Conservation (phyloP, 345 rosid genomes). For the Lepidium africanum region DNA sequence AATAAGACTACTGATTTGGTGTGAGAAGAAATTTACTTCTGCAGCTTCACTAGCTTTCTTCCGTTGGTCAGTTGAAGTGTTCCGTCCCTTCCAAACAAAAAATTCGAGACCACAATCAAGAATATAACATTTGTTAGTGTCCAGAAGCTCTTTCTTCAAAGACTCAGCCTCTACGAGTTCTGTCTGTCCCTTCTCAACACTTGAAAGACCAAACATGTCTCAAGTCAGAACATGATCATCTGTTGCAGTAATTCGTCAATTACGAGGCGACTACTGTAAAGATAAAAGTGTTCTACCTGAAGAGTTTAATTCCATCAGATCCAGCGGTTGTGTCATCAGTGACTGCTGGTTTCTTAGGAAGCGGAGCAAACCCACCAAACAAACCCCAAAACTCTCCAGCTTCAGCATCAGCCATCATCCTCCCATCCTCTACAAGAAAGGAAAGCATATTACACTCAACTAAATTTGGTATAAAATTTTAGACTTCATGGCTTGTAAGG, state of each 20-base stretch:
- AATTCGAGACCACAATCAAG: conserved; percentile 81
- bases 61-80: conserved; percentile 74
- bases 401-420: conserved; percentile 98
- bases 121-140: conserved; percentile 75
- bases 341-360: conserved; percentile 62
- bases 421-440: conserved; percentile 74
- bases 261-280: background rate
- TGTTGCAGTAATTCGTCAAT: background rate
- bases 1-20: background rate
- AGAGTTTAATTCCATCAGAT: conserved; percentile 48
- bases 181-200: conserved; percentile 83
- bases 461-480: background rate
- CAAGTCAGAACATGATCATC: conserved; percentile 19
- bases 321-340: conserved; percentile 43
- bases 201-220: conserved; percentile 32
- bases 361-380: conserved; percentile 99
- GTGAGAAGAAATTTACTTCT: conserved; percentile 45
- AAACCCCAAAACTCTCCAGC: conserved; percentile 96
- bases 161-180: conserved; percentile 60
- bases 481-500: conserved; percentile 2
- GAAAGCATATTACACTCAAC: conserved; percentile 10
- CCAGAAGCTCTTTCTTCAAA: conserved; percentile 66
- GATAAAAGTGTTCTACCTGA: conserved; percentile 40
- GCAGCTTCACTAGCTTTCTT: conserved; percentile 77
- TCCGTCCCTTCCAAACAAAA: conserved; percentile 95